phyloP scores from a whole-genome alignment of 768 basidiomycete species.

The Lepiota brunneoincarnata region DNA sequence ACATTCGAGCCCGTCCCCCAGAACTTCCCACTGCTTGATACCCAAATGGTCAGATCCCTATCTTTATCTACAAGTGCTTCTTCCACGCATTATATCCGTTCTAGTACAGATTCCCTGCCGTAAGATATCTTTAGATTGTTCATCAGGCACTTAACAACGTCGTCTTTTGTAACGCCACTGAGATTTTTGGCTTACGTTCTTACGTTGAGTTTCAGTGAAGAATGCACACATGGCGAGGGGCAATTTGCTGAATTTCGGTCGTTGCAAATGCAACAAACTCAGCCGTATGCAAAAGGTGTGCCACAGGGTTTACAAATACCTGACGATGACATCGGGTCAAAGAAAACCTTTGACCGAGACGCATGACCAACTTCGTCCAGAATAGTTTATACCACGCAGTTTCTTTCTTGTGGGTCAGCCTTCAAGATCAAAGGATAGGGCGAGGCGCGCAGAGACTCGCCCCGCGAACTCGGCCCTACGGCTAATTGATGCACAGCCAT shows the following conservation, averaged over 20 bases:
- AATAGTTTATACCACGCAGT: not conserved
- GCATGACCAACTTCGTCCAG: not conserved
- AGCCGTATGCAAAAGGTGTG: too few species aligned
- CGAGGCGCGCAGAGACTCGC: not conserved
- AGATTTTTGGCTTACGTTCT: slow-evolving; percentile 4
- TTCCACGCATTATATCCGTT: slow-evolving; percentile 18
- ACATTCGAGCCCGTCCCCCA: not conserved
- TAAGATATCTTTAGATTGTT: slow-evolving; percentile 17
- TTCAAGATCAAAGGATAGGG: not conserved
- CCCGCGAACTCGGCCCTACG: not conserved
- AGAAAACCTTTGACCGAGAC: not conserved
- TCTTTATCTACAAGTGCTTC: not conserved
- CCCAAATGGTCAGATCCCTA: not conserved
- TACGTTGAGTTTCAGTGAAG: not conserved
- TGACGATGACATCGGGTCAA: slow-evolving; percentile 1
- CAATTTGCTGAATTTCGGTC: too few species aligned
- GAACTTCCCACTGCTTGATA: not conserved
- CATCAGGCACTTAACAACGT: slow-evolving; percentile 9
- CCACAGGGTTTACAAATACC: not conserved
- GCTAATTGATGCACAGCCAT: not conserved
- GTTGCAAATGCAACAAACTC: too few species aligned
- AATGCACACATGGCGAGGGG: too few species aligned
- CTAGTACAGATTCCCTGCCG: slow-evolving; percentile 14
- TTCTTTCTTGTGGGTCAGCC: not conserved
- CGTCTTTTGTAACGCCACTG: slow-evolving; percentile 15